phyloP scores from a whole-genome alignment of 2,329 filamentous ascomycete species.

The Verticillium dahliae region DNA sequence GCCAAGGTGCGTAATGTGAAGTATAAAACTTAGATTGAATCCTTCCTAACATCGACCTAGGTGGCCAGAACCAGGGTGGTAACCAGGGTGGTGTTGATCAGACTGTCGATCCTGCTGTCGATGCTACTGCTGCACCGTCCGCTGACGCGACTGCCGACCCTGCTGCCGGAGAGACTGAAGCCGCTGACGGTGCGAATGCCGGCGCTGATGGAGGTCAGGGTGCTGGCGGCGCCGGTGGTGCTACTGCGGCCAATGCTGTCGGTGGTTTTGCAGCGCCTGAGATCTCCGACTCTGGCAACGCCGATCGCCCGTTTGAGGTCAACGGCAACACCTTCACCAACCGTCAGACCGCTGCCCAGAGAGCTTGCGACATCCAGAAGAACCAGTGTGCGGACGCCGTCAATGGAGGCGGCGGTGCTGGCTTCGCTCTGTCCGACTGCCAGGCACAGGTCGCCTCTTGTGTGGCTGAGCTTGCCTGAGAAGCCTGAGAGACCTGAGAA shows the following conservation, averaged over 20 bases:
- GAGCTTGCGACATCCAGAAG: conserved; percentile 58
- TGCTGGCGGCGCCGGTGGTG: conserved; percentile 18
- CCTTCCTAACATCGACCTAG: not conserved
- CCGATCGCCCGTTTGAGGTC: conserved; percentile 46
- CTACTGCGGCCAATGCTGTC: conserved; percentile 27
- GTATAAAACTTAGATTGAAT: not conserved
- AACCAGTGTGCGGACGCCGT: conserved; percentile 52
- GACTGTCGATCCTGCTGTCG: not conserved
- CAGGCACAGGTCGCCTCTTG: conserved; percentile 44
- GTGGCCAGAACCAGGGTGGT: not conserved
- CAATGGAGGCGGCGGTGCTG: conserved; percentile 38
- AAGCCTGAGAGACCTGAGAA: not conserved
- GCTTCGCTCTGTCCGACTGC: conserved; percentile 43
- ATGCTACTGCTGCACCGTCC: not conserved
- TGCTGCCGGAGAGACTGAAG: conserved; percentile 2
- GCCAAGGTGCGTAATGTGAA: not conserved
- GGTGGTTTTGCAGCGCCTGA: conserved; percentile 45
- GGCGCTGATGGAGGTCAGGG: conserved; percentile 1
- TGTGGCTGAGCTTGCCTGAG: conserved; percentile 19
- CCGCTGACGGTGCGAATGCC: conserved; percentile 4
- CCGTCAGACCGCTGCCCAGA: conserved; percentile 46
- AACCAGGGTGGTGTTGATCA: not conserved
- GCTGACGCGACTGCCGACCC: not conserved
- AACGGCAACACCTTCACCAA: conserved; percentile 53
- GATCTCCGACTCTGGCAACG: conserved; percentile 39